phyloP scores from a whole-genome alignment of 345 rosid species.

The Gossypium longicalyx region DNA sequence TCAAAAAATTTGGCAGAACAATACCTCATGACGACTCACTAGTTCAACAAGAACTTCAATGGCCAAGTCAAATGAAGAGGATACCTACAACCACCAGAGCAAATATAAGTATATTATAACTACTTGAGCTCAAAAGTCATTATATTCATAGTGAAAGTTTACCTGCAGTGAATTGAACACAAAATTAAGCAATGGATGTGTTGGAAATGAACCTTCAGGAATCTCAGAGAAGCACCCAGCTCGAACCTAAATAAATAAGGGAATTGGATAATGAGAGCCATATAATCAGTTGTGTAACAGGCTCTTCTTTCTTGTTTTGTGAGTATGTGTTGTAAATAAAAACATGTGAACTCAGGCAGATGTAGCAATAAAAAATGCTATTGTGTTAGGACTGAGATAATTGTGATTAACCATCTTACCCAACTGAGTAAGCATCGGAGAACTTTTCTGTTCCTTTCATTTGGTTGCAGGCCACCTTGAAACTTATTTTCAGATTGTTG shows the following conservation, averaged over 20 bases:
- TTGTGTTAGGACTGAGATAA: neutral
- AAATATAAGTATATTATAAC: slow-evolving; percentile 9
- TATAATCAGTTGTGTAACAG: neutral
- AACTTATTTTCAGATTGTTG: slow-evolving; percentile 69
- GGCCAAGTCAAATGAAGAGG: slow-evolving; percentile 75
- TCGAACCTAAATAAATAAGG: slow-evolving; percentile 48
- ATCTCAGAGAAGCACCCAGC: slow-evolving; percentile 95
- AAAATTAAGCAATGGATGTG: slow-evolving; percentile 81
- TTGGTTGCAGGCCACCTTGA: slow-evolving; percentile 44
- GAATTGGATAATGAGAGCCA: neutral
- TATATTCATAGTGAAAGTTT: slow-evolving; percentile 2
- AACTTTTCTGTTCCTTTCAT: slow-evolving; percentile 66
- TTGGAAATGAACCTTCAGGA: slow-evolving; percentile 58
- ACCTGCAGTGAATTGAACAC: slow-evolving; percentile 83
- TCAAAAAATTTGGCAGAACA: neutral
- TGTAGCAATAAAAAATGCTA: neutral
- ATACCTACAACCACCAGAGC: slow-evolving; percentile 42
- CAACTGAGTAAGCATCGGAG: slow-evolving; percentile 92
- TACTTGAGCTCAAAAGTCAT: slow-evolving; percentile 13
- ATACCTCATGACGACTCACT: slow-evolving; percentile 80
- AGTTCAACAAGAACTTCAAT: slow-evolving; percentile 93
- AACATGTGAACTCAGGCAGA: neutral
- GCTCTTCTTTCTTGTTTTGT: neutral
- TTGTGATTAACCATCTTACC: slow-evolving; percentile 50
- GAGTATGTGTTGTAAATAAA: neutral